Conservation (phyloP, 176 grass and related monocot species). For the Olyra latifolia region DNA sequence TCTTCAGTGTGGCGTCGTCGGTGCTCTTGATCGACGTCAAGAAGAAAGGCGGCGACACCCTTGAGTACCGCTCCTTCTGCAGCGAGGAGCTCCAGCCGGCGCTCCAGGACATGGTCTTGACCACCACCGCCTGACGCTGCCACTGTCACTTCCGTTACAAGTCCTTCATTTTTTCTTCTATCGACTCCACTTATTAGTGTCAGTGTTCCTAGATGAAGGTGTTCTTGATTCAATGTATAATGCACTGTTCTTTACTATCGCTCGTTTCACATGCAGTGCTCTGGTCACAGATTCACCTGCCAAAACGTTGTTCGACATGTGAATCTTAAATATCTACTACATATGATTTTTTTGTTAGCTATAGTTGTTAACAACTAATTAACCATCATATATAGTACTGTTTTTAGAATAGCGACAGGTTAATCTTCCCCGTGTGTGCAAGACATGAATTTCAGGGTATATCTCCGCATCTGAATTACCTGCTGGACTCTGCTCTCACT, state of each 20-base stretch:
- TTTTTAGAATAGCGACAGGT: no score
- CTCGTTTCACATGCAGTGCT: no score
- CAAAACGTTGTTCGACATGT: background rate
- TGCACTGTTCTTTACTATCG: no score
- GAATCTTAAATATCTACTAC: background rate
- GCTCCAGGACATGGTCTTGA: slow-evolving; percentile 68
- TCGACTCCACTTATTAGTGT: background rate
- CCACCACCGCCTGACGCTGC: slow-evolving; percentile 24
- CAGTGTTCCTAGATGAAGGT: background rate
- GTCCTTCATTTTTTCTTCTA: background rate
- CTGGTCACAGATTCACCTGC: no score
- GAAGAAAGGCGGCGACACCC: slow-evolving; percentile 77
- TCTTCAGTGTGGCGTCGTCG: slow-evolving; percentile 74
- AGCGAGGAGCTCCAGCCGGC: slow-evolving; percentile 81
- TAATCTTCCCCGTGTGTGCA: background rate
- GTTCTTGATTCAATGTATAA: slow-evolving; percentile 20
- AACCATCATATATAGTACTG: background rate
- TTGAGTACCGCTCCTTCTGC: slow-evolving; percentile 88
- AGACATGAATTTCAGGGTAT: background rate
- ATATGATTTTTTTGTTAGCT: background rate
- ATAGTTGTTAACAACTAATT: background rate
- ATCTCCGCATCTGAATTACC: background rate
- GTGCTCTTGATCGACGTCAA: slow-evolving; percentile 93
- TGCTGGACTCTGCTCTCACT: background rate
- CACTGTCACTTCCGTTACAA: background rate